These are phyloP conservation scores for Pichia sp. DNA, from an alignment of 1,139 yeast genomes.

Conservation along the genomic window DNA sequence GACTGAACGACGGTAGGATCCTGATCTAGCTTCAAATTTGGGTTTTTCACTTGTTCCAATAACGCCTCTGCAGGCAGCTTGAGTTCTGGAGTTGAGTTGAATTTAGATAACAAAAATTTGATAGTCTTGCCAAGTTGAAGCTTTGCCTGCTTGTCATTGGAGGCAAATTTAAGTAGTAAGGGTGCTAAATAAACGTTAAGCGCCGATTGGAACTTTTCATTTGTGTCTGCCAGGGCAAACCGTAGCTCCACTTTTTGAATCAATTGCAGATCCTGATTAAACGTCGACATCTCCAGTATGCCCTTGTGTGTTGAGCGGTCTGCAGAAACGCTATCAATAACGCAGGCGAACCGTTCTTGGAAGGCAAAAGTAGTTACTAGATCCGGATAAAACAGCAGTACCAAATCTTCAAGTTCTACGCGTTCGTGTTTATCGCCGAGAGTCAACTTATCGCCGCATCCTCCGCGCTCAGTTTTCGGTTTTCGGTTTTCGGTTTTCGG, in stretches of 20 bases:
- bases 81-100: constrained; percentile 48
- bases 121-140: constrained; percentile 60
- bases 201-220: constrained; percentile 54
- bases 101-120: constrained; percentile 60
- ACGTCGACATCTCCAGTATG: no score
- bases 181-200: constrained; percentile 68
- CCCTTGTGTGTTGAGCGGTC: no score
- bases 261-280: constrained; percentile 25
- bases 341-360: no score
- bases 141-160: constrained; percentile 63
- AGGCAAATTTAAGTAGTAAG: constrained; percentile 66
- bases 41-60: constrained; percentile 53
- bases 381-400: no score
- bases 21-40: constrained; percentile 36
- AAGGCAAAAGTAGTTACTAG: no score
- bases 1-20: constrained; percentile 51
- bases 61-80: constrained; percentile 58
- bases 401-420: no score
- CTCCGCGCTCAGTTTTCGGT: no score
- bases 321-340: no score
- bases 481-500: no score
- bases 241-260: constrained; percentile 77
- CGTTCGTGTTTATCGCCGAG: no score
- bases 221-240: constrained; percentile 69
- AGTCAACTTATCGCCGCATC: no score